These are phyloP conservation scores for Zhuliangozyma blackwelliae DNA, from an alignment of 1,139 yeast species.

Conservation along the genomic window DNA sequence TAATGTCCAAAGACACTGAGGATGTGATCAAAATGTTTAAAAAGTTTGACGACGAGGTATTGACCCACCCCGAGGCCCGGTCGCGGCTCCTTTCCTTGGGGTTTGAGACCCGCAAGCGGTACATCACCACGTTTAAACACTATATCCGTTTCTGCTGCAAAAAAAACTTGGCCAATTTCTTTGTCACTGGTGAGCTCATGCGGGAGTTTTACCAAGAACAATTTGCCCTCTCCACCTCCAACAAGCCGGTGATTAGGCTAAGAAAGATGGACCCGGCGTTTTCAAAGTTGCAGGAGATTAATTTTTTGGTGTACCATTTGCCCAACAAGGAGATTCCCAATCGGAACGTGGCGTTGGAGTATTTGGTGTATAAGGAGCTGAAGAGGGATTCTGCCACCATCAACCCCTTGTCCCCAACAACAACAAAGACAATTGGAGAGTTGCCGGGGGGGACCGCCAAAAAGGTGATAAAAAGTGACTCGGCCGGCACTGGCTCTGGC, in stretches of 20 bases:
- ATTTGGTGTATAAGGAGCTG: conserved; percentile 12
- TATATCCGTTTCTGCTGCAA: conserved; percentile 14
- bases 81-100: conserved; percentile 12
- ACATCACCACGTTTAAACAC: conserved; percentile 15
- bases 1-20: conserved; percentile 16
- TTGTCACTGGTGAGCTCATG: conserved; percentile 17
- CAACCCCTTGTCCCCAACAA: no score
- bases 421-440: no score
- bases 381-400: conserved; percentile 9
- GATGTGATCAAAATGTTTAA: conserved; percentile 16
- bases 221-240: conserved; percentile 10
- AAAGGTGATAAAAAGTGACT: no score
- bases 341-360: conserved; percentile 14
- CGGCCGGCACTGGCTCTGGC: no score
- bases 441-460: no score
- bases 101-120: conserved; percentile 15
- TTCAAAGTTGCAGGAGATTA: conserved; percentile 15
- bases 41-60: conserved; percentile 15
- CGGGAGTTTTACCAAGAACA: conserved; percentile 16
- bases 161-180: conserved; percentile 12
- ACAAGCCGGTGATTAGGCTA: conserved; percentile 14
- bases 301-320: conserved; percentile 14
- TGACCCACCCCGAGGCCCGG: conserved; percentile 14
- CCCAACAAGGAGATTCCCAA: conserved; percentile 14
- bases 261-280: conserved; percentile 17